Evolutionary conservation across 345 rosid genomes (phyloP).

Genomic region (Salix purpurea): DNA sequence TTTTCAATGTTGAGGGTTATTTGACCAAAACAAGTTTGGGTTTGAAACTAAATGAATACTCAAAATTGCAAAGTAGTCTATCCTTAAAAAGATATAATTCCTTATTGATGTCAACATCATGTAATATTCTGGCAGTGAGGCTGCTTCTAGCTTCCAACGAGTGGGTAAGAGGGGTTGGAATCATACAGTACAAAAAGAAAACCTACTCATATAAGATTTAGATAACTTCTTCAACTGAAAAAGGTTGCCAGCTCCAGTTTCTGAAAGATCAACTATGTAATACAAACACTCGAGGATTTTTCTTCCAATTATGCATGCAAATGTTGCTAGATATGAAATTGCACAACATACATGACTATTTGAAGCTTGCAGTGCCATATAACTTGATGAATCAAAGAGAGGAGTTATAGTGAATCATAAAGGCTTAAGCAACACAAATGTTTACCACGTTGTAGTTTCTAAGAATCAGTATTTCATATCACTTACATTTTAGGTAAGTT

Average conservation of each 20-base stretch:
- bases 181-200: not conserved
- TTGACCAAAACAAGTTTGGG: not conserved
- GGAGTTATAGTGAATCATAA: not conserved
- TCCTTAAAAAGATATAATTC: not conserved
- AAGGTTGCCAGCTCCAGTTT: not conserved
- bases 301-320: not conserved
- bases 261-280: not conserved
- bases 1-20: not conserved
- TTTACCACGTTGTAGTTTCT: not conserved
- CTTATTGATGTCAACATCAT: not conserved
- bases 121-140: not conserved
- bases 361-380: not conserved
- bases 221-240: not conserved
- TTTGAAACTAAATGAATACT: not conserved
- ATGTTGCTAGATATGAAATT: not conserved
- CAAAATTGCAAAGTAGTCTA: not conserved
- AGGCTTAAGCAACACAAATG: not conserved
- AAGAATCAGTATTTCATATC: not conserved
- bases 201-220: not conserved
- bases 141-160: not conserved
- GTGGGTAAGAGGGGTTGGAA: not conserved
- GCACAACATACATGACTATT: not conserved
- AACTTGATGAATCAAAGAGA: not conserved
- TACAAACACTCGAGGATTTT: not conserved
- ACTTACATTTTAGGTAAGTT: slow-evolving; percentile 59